Conservation (phyloP, 2,329 filamentous ascomycete genomes). For the Hypoxylon sp. region DNA sequence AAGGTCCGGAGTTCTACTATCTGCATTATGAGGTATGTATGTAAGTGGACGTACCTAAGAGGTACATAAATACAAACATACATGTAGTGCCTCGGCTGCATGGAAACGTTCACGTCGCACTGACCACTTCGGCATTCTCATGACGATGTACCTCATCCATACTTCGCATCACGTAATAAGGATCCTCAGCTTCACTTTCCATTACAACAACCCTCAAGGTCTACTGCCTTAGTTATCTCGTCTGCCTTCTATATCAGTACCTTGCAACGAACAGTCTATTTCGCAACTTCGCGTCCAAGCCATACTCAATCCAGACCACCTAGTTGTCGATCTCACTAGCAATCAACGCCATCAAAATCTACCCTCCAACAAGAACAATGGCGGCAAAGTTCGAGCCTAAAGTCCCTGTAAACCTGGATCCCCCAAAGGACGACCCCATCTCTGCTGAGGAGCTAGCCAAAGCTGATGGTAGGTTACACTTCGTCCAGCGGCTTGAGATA, state of each 20-base stretch:
- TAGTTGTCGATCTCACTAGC: constrained; percentile 34
- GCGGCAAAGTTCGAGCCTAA: constrained; percentile 83
- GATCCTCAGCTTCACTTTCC: constrained; percentile 3
- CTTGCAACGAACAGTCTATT: background rate
- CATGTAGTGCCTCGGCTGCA: constrained; percentile 17
- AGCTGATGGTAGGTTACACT: constrained; percentile 78
- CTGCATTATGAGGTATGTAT: background rate
- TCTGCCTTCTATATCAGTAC: background rate
- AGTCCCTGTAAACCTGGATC: constrained; percentile 78
- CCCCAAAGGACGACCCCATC: constrained; percentile 91
- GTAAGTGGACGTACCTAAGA: no score
- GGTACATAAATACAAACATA: background rate
- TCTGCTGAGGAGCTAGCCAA: constrained; percentile 82
- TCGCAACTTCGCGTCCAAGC: background rate
- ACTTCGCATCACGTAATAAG: constrained; percentile 10
- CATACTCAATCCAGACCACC: background rate
- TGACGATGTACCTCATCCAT: constrained; percentile 10
- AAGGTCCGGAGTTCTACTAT: background rate
- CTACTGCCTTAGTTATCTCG: background rate
- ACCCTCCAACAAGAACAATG: constrained; percentile 59
- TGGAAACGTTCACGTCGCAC: constrained; percentile 12
- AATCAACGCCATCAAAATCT: background rate
- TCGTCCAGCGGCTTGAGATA: background rate
- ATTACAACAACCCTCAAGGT: background rate
- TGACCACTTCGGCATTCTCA: constrained; percentile 4